phyloP scores from a whole-genome alignment of 345 rosid genomes.

The Syzygium oleosum region DNA sequence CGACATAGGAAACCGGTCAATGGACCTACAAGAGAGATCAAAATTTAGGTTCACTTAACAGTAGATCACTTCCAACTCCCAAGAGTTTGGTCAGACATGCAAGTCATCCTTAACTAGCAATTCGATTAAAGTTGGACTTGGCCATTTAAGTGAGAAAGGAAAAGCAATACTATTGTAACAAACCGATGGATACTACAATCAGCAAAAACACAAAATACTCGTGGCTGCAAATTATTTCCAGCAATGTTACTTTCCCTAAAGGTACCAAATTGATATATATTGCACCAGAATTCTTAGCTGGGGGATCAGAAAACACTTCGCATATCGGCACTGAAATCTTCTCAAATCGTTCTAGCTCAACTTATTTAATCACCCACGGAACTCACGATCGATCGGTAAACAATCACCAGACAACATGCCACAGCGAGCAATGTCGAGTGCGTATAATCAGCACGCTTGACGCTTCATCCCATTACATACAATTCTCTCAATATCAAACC shows the following conservation, averaged over 20 bases:
- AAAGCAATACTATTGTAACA: background rate
- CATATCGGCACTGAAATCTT: background rate
- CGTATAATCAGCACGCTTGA: background rate
- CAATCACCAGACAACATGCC: background rate
- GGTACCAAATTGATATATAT: background rate
- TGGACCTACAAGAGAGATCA: background rate
- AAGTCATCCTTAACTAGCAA: background rate
- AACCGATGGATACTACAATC: background rate
- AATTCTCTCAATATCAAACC: background rate
- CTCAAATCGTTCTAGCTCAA: background rate
- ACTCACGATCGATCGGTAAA: background rate
- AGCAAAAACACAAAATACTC: background rate
- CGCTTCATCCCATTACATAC: background rate
- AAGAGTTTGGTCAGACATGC: background rate
- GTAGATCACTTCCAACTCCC: background rate
- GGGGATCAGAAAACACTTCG: background rate
- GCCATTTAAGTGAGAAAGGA: background rate
- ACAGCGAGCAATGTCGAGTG: background rate
- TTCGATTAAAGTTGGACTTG: background rate
- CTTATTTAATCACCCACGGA: background rate
- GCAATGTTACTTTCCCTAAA: background rate
- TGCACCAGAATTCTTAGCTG: background rate
- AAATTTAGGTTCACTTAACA: background rate
- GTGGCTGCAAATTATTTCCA: background rate
- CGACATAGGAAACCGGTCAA: background rate